These are phyloP conservation scores for Fusarium cicatricum DNA, from an alignment of 2,329 filamentous ascomycete species.

Conservation along the genomic window DNA sequence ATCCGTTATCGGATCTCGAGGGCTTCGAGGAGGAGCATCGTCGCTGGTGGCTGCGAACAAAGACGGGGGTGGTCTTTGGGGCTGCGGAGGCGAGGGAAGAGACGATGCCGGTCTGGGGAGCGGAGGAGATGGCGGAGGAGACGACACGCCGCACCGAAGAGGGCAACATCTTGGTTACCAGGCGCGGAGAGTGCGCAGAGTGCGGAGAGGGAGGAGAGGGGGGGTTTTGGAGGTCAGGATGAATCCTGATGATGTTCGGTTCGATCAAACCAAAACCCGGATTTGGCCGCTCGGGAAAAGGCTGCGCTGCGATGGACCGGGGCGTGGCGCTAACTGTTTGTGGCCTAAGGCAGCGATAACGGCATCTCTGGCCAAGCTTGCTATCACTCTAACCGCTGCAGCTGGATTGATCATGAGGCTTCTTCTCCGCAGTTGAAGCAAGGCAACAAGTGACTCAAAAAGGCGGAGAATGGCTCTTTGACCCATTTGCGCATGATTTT, in stretches of 20 bases:
- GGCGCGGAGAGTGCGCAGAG: conserved; percentile 32
- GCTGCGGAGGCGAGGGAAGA: conserved; percentile 53
- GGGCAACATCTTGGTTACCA: conserved; percentile 58
- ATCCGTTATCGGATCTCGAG: conserved; percentile 66
- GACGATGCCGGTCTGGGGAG: conserved; percentile 55
- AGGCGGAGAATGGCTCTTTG: conserved; percentile 15
- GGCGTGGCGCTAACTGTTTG: conserved; percentile 42
- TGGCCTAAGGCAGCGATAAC: conserved; percentile 50
- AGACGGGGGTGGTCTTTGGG: conserved; percentile 50
- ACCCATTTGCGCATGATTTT: conserved; percentile 2
- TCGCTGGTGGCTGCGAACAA: conserved; percentile 57
- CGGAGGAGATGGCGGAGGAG: conserved; percentile 55
- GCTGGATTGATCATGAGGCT: conserved; percentile 34
- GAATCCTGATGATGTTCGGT: conserved; percentile 47
- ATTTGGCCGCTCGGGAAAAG: conserved; percentile 50
- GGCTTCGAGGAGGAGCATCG: conserved; percentile 69
- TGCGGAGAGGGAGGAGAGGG: conserved; percentile 26
- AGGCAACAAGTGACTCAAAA: conserved; percentile 33
- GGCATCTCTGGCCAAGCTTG: conserved; percentile 10
- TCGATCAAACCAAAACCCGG: conserved; percentile 47
- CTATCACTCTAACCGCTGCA: conserved; percentile 19
- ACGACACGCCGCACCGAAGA: conserved; percentile 65
- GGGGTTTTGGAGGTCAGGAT: conserved; percentile 39
- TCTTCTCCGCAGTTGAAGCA: conserved; percentile 31
- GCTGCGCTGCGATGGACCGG: conserved; percentile 41